phyloP scores from a whole-genome alignment of 2,329 filamentous ascomycete genomes.

The Ophiostoma sp. region DNA sequence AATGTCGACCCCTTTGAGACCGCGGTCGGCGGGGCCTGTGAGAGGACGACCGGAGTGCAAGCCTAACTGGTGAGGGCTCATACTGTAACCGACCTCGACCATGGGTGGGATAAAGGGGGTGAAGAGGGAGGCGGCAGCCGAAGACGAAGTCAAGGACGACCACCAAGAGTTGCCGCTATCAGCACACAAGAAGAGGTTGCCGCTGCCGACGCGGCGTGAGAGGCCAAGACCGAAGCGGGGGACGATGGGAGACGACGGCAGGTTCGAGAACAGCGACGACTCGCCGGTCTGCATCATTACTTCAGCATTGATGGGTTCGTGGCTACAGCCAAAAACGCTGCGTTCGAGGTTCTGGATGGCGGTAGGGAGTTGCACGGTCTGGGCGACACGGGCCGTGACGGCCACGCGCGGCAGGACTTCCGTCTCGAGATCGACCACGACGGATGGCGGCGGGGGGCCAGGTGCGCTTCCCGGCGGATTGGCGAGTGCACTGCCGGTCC shows the following conservation, averaged over 20 bases:
- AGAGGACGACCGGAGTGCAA: conserved; percentile 36
- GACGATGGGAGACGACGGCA: conserved; percentile 34
- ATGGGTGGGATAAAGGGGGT: conserved; percentile 38
- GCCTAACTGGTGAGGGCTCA: conserved; percentile 37
- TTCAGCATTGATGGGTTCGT: conserved; percentile 41
- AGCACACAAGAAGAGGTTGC: conserved; percentile 42
- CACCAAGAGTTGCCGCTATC: conserved; percentile 46
- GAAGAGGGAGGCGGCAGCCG: conserved; percentile 22
- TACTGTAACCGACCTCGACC: conserved; percentile 46
- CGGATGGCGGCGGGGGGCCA: conserved; percentile 28
- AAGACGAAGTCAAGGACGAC: background rate
- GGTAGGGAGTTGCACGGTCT: conserved; percentile 14
- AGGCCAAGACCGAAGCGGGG: conserved; percentile 33
- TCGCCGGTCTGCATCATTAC: conserved; percentile 33
- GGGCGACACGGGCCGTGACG: conserved; percentile 40
- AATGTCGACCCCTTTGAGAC: conserved; percentile 43
- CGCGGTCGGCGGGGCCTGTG: conserved; percentile 37
- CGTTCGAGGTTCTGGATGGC: conserved; percentile 16
- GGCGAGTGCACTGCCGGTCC: conserved; percentile 20
- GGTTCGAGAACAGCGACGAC: conserved; percentile 26
- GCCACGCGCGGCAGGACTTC: conserved; percentile 44
- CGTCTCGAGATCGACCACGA: conserved; percentile 41
- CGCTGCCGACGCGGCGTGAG: conserved; percentile 30
- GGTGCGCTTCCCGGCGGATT: background rate
- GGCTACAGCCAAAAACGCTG: conserved; percentile 13